These are phyloP conservation scores for Pseudozyma sp. DNA, from an alignment of 1,284 basidiomycete species.

Conservation along the genomic window DNA sequence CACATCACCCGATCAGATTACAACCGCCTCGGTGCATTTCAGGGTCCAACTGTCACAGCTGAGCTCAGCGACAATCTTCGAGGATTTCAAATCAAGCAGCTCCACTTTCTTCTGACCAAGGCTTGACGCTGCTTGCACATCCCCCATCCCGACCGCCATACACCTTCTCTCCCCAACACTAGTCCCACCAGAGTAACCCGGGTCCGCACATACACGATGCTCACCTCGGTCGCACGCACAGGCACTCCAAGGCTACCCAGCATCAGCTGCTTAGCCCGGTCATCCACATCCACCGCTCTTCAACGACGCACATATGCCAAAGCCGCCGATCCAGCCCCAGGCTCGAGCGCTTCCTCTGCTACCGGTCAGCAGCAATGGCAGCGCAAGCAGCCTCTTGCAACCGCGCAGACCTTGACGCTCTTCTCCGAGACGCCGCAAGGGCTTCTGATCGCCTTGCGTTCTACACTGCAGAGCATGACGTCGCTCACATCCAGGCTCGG, in stretches of 20 bases:
- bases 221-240: conserved; percentile 23
- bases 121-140: too few species aligned
- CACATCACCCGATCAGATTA: conserved; percentile 8
- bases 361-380: conserved; percentile 42
- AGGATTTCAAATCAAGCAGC: conserved; percentile 3
- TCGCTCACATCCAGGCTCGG: conserved; percentile 29
- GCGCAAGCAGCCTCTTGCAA: conserved; percentile 49
- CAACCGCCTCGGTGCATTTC: neutral
- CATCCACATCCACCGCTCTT: neutral
- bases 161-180: neutral
- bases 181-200: conserved; percentile 1
- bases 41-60: conserved; percentile 34
- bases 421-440: conserved; percentile 51
- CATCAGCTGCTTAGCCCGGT: conserved; percentile 1
- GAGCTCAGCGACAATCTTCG: conserved; percentile 23
- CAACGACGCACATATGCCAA: conserved; percentile 30
- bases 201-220: conserved; percentile 23
- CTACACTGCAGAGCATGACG: conserved; percentile 51
- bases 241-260: conserved; percentile 14
- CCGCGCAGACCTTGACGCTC: conserved; percentile 55
- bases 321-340: conserved; percentile 18
- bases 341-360: conserved; percentile 1
- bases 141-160: neutral
- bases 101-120: conserved; percentile 27
- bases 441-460: conserved; percentile 49